These are phyloP conservation scores for Podaxis pistillaris DNA, from an alignment of 768 basidiomycete genomes.

Conservation along the genomic window DNA sequence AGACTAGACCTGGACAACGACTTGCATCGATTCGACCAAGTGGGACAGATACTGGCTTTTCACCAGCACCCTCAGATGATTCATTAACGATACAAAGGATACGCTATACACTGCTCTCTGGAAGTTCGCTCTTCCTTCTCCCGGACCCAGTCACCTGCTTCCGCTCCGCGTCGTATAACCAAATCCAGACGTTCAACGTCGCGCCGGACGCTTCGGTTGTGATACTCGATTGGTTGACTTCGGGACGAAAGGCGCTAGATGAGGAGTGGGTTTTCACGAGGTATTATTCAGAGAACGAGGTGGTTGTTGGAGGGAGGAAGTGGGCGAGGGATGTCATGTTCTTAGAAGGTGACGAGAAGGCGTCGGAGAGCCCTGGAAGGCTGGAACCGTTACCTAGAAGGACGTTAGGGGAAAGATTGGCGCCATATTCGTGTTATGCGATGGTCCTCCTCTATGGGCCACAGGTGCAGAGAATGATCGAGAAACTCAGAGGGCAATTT, in stretches of 20 bases:
- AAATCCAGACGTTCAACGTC: slow-evolving; percentile 78
- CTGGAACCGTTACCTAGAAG: slow-evolving; percentile 36
- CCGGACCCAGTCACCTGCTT: slow-evolving; percentile 96
- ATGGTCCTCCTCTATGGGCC: slow-evolving; percentile 82
- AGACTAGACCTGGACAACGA: slow-evolving; percentile 62
- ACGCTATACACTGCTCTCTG: slow-evolving; percentile 50
- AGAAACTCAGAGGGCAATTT: slow-evolving; percentile 48
- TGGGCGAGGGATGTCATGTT: slow-evolving; percentile 78
- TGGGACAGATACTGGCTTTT: background rate
- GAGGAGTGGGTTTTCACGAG: slow-evolving; percentile 89
- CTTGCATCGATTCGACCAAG: slow-evolving; percentile 39
- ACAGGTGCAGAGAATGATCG: slow-evolving; percentile 44
- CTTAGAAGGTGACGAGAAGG: slow-evolving; percentile 49
- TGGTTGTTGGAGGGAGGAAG: slow-evolving; percentile 62
- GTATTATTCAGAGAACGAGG: slow-evolving; percentile 85
- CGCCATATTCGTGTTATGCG: slow-evolving; percentile 89
- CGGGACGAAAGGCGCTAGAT: slow-evolving; percentile 76
- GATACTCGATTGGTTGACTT: slow-evolving; percentile 90
- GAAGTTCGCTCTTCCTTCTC: slow-evolving; percentile 70
- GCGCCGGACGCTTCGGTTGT: slow-evolving; percentile 59
- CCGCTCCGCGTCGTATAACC: slow-evolving; percentile 76
- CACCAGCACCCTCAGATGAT: slow-evolving; percentile 7
- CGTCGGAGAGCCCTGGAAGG: background rate
- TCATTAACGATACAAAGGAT: slow-evolving; percentile 61
- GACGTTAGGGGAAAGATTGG: slow-evolving; percentile 57